Evolutionary conservation across 169 alveolate species (phyloP).

Genomic region (Sarcocystis neurona): DNA sequence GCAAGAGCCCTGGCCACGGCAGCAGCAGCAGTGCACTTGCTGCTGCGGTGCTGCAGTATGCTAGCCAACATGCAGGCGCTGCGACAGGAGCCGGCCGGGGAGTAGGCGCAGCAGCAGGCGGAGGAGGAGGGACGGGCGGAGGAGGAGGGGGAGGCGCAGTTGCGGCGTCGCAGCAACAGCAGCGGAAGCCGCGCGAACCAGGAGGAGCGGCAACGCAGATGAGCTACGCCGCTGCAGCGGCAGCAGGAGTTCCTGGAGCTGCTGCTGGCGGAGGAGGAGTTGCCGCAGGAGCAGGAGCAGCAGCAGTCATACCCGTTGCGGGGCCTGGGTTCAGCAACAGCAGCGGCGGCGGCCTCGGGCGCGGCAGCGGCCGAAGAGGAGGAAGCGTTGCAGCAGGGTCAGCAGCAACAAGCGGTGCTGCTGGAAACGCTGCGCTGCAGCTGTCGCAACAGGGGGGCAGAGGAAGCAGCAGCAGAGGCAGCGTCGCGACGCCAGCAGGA

Average conservation of each 20-base stretch:
- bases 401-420: slow-evolving; percentile 1
- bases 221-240: slow-evolving; percentile 6
- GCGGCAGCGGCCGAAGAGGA: neutral
- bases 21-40: neutral
- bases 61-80: neutral
- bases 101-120: neutral
- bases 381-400: neutral
- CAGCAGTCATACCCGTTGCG: no score
- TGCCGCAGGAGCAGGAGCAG: neutral
- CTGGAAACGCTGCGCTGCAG: neutral
- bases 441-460: neutral
- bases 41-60: neutral
- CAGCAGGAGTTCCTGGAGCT: slow-evolving; percentile 23
- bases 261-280: slow-evolving; percentile 9
- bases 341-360: slow-evolving; percentile 1
- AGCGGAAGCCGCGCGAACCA: neutral
- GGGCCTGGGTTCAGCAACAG: no score
- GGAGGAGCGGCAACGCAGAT: neutral
- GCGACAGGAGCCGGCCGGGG: neutral
- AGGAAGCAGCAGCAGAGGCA: neutral
- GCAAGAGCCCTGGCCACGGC: neutral
- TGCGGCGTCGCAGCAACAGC: neutral
- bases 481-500: neutral
- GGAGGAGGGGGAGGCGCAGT: neutral
- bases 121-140: neutral